Percentiles rank a stretch among this genome's conserved stretches.
phyloP scores from a whole-genome alignment of 805 yeast species.

The Blastobotrys mokoenaii region DNA sequence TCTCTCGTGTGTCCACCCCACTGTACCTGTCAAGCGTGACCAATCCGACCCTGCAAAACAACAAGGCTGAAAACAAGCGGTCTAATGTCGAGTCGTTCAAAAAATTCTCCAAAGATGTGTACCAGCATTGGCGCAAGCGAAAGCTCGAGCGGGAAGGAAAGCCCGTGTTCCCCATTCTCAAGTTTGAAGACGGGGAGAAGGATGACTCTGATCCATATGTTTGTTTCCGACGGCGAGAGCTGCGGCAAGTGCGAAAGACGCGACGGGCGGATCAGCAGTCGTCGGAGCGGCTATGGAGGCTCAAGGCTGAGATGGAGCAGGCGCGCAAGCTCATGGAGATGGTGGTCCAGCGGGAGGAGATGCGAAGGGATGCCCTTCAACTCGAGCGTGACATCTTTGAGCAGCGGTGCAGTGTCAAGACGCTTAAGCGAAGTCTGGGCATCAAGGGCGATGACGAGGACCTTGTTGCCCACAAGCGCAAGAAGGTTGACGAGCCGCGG shows the following conservation, averaged over 20 bases:
- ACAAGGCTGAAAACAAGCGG: conserved; percentile 16
- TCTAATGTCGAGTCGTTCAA: conserved; percentile 20
- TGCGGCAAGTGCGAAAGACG: conserved; percentile 91
- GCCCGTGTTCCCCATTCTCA: conserved; percentile 62
- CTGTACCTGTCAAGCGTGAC: conserved; percentile 18
- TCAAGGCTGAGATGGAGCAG: conserved; percentile 68
- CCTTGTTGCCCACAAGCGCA: conserved; percentile 66
- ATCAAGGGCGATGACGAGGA: conserved; percentile 81
- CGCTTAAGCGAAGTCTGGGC: conserved; percentile 63
- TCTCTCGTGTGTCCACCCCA: conserved; percentile 7
- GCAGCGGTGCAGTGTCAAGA: conserved; percentile 62
- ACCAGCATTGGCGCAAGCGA: conserved; percentile 74
- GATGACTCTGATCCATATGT: conserved; percentile 93
- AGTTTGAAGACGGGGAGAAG: conserved; percentile 80
- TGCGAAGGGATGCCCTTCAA: conserved; percentile 52
- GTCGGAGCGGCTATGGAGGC: conserved; percentile 66
- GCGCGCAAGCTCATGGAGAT: conserved; percentile 62
- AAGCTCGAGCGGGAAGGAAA: conserved; percentile 64
- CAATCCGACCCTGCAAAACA: conserved; percentile 12
- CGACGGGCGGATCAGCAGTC: conserved; percentile 89
- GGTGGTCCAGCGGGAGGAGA: conserved; percentile 67
- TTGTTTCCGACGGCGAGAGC: conserved; percentile 91
- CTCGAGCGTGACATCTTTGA: conserved; percentile 63
- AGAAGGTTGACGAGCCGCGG: conserved; percentile 19
- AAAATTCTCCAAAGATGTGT: conserved; percentile 56